Evolutionary conservation across 179 eudicot genomes (phyloP), one percentile per base, ranked within the genome.

Genomic region (Amaranthus tricolor): DNA sequence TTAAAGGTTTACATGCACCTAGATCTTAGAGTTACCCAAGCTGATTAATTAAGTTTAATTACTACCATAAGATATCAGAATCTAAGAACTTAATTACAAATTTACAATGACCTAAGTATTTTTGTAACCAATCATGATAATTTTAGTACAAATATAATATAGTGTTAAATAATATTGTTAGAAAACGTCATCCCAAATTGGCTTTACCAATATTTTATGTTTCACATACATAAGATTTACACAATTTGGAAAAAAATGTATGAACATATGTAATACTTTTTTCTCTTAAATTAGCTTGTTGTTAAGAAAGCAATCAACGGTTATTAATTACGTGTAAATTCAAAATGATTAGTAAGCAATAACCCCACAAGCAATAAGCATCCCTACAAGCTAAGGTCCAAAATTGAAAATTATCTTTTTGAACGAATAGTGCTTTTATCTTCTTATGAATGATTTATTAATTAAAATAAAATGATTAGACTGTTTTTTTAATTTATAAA

Each of bases 271-370:
- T n/a, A n/a, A n/a, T 66, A 54, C n/a, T 50, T 9, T 66, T 48
- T 15, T 14, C 44, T 20, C 58, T 52, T 51, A 6, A 19, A 66
- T 31, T 6, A 66, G 48, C 7, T 49, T 51, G 12, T 8, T 12
- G 45, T 51, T 0, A 12, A 7, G 52, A 45, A 68, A 52, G 58
- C 43, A 19, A 68, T 68, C 59, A 68, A 68, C 71, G 71, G 52
- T 43, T 20, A 68, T 2, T 31, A 31, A 31, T 51, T 68, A 53
- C 60, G 60, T 69, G 61, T 69, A 69, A 69, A 69, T 52, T 69
- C 61, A 69, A 54, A 53, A 53, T 69, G 61, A 53, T 53, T 69
- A 69, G 61, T 69, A 69, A 69, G 72, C 20, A 24, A 53, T 69
- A 60, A 24, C 72, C 72, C 72, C 72, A 69, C 72, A 53, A 24